Conservation (phyloP, 2,329 filamentous ascomycete species). For the Onygena corvina region DNA sequence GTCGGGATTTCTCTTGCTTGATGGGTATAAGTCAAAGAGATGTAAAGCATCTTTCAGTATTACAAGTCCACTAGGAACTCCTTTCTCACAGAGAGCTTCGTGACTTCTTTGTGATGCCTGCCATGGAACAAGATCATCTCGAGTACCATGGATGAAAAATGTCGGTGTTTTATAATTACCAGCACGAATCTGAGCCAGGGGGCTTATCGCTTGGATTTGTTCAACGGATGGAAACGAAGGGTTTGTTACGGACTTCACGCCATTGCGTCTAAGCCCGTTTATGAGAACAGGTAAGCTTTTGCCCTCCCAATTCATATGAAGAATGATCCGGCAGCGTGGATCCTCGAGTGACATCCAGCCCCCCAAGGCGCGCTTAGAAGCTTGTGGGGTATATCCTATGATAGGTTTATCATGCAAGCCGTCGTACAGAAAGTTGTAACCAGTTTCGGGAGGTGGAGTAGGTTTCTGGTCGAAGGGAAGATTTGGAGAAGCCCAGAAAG, state of each 20-base stretch:
- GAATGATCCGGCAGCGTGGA: constrained; percentile 27
- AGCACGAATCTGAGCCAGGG: constrained; percentile 15
- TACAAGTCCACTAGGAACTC: background rate
- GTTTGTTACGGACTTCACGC: background rate
- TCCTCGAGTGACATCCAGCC: constrained; percentile 21
- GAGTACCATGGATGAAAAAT: constrained; percentile 17
- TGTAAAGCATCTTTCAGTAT: background rate
- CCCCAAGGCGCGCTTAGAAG: constrained; percentile 10
- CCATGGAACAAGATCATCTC: constrained; percentile 18
- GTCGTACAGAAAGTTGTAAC: background rate
- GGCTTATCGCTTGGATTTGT: constrained; percentile 14
- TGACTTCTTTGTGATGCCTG: background rate
- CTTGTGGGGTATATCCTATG: constrained; percentile 16
- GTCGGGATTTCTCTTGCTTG: background rate
- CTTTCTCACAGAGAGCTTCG: background rate
- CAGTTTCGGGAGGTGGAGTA: constrained; percentile 13
- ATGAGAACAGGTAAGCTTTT: constrained; percentile 28
- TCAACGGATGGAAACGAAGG: background rate
- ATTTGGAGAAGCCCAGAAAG: constrained; percentile 13
- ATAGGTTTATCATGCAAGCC: constrained; percentile 10
- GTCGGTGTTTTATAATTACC: constrained; percentile 16
- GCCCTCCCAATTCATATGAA: constrained; percentile 36
- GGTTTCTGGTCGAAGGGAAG: background rate
- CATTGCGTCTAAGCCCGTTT: background rate
- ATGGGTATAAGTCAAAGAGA: background rate